phyloP scores from a whole-genome alignment of 176 grass and related monocot species.

The Alopecurus myosuroides region DNA sequence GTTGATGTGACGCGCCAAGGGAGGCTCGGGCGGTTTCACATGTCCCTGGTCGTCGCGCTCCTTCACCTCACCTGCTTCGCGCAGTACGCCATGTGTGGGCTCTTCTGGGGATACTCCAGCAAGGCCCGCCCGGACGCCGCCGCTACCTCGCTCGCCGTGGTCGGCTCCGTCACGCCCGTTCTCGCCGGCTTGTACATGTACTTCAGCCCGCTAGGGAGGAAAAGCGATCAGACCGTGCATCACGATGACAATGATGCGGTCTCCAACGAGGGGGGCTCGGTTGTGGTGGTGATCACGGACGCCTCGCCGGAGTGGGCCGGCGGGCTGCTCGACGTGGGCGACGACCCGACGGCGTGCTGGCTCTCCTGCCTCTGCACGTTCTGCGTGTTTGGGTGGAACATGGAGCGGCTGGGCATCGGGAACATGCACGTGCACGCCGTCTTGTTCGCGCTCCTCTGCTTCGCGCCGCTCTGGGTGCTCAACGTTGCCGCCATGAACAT shows the following conservation, averaged over 20 bases:
- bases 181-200: conserved; percentile 47
- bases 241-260: conserved; percentile 14
- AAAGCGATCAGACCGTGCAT: conserved; percentile 12
- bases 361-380: conserved; percentile 61
- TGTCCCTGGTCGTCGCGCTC: conserved; percentile 47
- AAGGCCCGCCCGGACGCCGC: conserved; percentile 32
- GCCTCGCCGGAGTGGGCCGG: conserved; percentile 38
- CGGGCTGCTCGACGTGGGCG: conserved; percentile 49
- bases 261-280: not conserved
- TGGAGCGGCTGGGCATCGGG: conserved; percentile 65
- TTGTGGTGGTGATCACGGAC: not conserved
- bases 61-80: conserved; percentile 53
- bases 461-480: conserved; percentile 67
- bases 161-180: conserved; percentile 38
- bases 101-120: conserved; percentile 57
- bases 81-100: conserved; percentile 57
- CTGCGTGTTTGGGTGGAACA: conserved; percentile 88
- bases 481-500: conserved; percentile 63
- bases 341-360: conserved; percentile 42
- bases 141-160: conserved; percentile 30
- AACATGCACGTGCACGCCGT: conserved; percentile 62
- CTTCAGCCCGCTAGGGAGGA: conserved; percentile 53
- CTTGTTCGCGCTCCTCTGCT: conserved; percentile 64
- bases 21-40: no score
- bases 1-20: no score